phyloP scores from a whole-genome alignment of 2,329 filamentous ascomycete genomes.

The Scedosporium apiospermum region DNA sequence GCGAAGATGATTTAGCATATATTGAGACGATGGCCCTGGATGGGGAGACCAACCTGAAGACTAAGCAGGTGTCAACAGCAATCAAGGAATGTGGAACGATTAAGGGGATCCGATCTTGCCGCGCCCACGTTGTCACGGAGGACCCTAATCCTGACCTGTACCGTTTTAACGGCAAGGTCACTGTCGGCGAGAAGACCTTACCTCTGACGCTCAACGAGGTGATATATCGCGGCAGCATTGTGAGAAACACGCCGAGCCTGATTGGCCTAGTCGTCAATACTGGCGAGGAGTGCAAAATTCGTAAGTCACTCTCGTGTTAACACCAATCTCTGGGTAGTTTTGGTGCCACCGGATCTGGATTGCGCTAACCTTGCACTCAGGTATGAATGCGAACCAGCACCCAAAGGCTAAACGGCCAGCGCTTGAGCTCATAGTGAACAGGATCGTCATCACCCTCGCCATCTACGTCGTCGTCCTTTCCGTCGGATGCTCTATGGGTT shows the following conservation, averaged over 20 bases:
- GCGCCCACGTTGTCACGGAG: slow-evolving; percentile 60
- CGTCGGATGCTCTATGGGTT: slow-evolving; percentile 73
- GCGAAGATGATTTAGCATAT: slow-evolving; percentile 71
- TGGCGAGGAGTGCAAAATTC: slow-evolving; percentile 83
- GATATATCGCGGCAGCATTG: slow-evolving; percentile 73
- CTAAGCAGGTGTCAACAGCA: slow-evolving; percentile 56
- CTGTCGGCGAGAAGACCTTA: slow-evolving; percentile 42
- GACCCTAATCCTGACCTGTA: slow-evolving; percentile 72
- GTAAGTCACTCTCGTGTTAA: slow-evolving; percentile 20
- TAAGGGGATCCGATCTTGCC: slow-evolving; percentile 40
- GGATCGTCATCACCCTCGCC: slow-evolving; percentile 72
- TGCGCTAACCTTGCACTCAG: slow-evolving; percentile 5
- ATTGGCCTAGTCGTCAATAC: slow-evolving; percentile 80
- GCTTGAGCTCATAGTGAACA: slow-evolving; percentile 67
- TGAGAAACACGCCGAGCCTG: slow-evolving; percentile 68
- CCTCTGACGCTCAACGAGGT: slow-evolving; percentile 77
- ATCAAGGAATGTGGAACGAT: slow-evolving; percentile 49
- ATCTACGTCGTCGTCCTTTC: slow-evolving; percentile 70
- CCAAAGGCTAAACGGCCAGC: slow-evolving; percentile 75
- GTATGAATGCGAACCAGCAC: slow-evolving; percentile 82
- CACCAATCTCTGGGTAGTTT: neutral
- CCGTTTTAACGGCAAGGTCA: slow-evolving; percentile 63
- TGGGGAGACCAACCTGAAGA: slow-evolving; percentile 75
- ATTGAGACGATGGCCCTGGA: slow-evolving; percentile 80
- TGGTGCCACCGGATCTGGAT: neutral